Evolutionary conservation across 495 filamentous ascomycete species (phyloP).

Genomic region (Echria macrotheca): DNA sequence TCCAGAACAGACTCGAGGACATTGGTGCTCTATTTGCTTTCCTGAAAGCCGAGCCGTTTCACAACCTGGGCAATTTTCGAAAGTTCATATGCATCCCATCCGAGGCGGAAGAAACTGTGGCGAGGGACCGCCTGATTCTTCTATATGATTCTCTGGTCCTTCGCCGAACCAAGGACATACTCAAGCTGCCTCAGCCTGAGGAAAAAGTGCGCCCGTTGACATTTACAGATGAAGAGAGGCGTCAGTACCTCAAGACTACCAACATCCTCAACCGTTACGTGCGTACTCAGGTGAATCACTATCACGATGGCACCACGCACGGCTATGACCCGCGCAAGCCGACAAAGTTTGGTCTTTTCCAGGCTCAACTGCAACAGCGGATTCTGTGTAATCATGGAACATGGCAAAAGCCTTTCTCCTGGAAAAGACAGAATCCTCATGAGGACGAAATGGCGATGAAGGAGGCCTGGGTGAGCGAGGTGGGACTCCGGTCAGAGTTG

Average conservation of each 20-base stretch:
- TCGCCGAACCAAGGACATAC: conserved; percentile 32
- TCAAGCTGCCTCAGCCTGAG: conserved; percentile 33
- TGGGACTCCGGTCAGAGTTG: conserved; percentile 17
- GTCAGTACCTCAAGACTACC: conserved; percentile 29
- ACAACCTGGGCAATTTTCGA: conserved; percentile 28
- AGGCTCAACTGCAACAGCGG: conserved; percentile 37
- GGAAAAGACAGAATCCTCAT: conserved; percentile 24
- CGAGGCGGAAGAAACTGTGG: conserved; percentile 20
- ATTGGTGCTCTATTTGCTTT: conserved; percentile 43
- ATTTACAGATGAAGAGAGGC: conserved; percentile 26
- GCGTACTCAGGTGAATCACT: conserved; percentile 22
- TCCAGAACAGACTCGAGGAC: conserved; percentile 48
- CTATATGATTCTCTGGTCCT: conserved; percentile 36
- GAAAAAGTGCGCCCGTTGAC: conserved; percentile 14
- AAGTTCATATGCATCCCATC: conserved; percentile 22
- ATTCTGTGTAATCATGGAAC: conserved; percentile 47
- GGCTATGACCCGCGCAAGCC: conserved; percentile 2
- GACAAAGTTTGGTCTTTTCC: conserved; percentile 29
- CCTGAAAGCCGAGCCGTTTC: conserved; percentile 31
- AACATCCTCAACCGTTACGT: conserved; percentile 30
- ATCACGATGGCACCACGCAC: conserved; percentile 12
- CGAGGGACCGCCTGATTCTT: conserved; percentile 26
- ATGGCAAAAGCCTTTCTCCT: conserved; percentile 34
- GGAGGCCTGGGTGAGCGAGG: conserved; percentile 17
- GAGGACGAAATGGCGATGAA: conserved; percentile 13